Evolutionary conservation across 306 rosid species (phyloP), one percentile per base, ranked within the genome.

Genomic region (Pueraria montana): DNA sequence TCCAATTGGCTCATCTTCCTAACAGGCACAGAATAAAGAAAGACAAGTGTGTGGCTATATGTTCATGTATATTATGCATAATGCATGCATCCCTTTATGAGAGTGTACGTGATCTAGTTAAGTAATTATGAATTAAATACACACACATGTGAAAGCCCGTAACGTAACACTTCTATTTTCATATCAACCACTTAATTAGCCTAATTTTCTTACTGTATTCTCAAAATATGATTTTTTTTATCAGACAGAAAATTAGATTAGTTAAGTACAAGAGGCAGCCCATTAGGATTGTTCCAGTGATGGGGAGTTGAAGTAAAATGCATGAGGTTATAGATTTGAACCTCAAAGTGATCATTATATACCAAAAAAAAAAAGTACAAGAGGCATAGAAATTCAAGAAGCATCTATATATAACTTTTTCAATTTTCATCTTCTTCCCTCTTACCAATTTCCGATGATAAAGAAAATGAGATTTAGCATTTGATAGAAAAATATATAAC

Each of bases 1-100:
- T 45, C 4, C 30, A 7, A 40, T 72, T 78, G 30, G 18, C 53
- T 78, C 52, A 16, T 66, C 16, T 65, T 40, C 56, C 24, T 38
- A 18, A 49, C 62, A 7, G 24, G 24, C 68, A 63, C 68, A 71
- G 12, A 61, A 78, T 24, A 26, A 78, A 62, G 49, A 38, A 1
- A 23, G 11, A 79, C 14, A 23, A 56, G 23, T 16, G 56, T 56
- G 71, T 18, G 34, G 76, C 20, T 17, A 14, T 13, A 36, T 24
- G 43, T 59, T 40, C 4, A 46, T 24, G 14, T 45, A 18, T 21
- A 16, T 24, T 45, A 34, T 34, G n/a, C 17, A 78, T 78, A 38
- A 53, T 79, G 58, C 46, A 24, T 40, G 68, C 66, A 16, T 53
- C 36, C 38, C 76, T 67, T 66, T 26, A 79, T 5, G 27, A 53